These are phyloP conservation scores for Phanerochaete carnosa DNA, from an alignment of 768 basidiomycete genomes.

Conservation along the genomic window DNA sequence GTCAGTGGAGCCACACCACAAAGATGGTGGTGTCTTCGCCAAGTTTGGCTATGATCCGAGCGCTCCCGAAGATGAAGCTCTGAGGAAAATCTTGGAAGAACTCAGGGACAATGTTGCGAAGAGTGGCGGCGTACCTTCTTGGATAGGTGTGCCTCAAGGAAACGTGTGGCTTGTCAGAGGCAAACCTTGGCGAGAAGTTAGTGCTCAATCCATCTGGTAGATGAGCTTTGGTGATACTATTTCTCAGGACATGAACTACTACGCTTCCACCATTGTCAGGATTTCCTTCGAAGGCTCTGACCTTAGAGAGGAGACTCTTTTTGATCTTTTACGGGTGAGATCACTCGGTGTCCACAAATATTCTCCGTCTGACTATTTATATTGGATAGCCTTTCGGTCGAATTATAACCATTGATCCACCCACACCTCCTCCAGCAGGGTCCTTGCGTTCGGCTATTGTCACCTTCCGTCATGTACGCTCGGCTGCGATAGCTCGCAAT, in stretches of 20 bases:
- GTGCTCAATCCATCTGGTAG: conserved; percentile 8
- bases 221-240: neutral
- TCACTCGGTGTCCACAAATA: neutral
- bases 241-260: conserved; percentile 79
- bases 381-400: conserved; percentile 71
- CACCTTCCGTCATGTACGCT: conserved; percentile 55
- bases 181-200: conserved; percentile 77
- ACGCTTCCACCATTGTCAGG: conserved; percentile 66
- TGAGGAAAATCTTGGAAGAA: conserved; percentile 46
- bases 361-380: conserved; percentile 3
- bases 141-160: conserved; percentile 49
- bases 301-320: conserved; percentile 74
- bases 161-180: conserved; percentile 74
- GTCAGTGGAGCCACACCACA: conserved; percentile 59
- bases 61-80: conserved; percentile 33
- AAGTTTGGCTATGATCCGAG: conserved; percentile 54
- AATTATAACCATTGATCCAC: conserved; percentile 62
- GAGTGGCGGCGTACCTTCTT: conserved; percentile 60
- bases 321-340: conserved; percentile 72
- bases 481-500: conserved; percentile 83
- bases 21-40: conserved; percentile 88
- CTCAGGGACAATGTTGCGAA: conserved; percentile 42
- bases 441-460: conserved; percentile 63
- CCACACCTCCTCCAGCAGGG: conserved; percentile 61
- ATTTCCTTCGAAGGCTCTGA: conserved; percentile 91